Evolutionary conservation across 768 basidiomycete genomes (phyloP).

Genomic region (Dendrothele bispora): DNA sequence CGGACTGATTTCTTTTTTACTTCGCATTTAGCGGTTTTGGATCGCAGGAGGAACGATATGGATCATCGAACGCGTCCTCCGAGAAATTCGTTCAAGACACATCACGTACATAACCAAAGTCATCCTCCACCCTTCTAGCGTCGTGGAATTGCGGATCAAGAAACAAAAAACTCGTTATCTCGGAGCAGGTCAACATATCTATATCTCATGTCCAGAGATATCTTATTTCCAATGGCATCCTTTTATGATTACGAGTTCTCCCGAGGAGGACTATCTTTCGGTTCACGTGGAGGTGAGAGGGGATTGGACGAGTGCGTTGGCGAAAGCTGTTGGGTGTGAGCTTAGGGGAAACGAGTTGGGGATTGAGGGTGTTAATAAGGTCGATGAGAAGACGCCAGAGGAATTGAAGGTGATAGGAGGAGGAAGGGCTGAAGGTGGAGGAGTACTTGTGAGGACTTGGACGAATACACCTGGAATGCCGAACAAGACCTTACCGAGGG

Average conservation of each 20-base stretch:
- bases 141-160: conserved; percentile 95
- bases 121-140: conserved; percentile 91
- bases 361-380: conserved; percentile 43
- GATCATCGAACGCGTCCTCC: conserved; percentile 84
- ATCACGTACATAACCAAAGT: conserved; percentile 91
- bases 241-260: conserved; percentile 92
- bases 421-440: too few relatives aligned
- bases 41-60: conserved; percentile 82
- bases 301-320: conserved; percentile 81
- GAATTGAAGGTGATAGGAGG: too few relatives aligned
- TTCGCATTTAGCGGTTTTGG: conserved; percentile 72
- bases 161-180: conserved; percentile 83
- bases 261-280: conserved; percentile 93
- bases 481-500: conserved; percentile 76
- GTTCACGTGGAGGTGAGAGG: conserved; percentile 91
- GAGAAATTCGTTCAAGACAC: conserved; percentile 89
- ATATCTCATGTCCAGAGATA: conserved; percentile 85
- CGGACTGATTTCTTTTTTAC: conserved; percentile 11
- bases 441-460: conserved; percentile 59
- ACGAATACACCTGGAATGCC: conserved; percentile 57
- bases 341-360: conserved; percentile 62
- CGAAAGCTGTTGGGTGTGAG: conserved; percentile 81
- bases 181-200: conserved; percentile 93
- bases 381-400: too few relatives aligned
- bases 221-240: conserved; percentile 98